These are phyloP conservation scores for Scedosporium dehoogii DNA, from an alignment of 2,329 filamentous ascomycete species.

Conservation along the genomic window DNA sequence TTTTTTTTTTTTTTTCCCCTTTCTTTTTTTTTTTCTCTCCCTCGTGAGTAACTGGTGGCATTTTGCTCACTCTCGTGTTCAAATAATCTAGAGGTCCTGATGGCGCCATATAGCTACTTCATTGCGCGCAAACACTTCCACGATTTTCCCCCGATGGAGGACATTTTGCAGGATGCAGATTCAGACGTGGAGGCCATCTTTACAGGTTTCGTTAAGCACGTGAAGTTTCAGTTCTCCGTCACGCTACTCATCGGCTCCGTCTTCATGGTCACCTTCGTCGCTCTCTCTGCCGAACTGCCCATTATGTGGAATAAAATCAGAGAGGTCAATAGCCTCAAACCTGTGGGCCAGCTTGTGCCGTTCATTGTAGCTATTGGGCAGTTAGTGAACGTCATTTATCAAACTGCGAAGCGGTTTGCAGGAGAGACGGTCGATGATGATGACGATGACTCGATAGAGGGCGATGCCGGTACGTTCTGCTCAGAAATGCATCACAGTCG, in stretches of 20 bases:
- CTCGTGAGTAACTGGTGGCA: background rate
- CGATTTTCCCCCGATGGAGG: background rate
- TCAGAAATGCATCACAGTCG: too few relatives aligned
- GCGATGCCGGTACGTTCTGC: background rate
- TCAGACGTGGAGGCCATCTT: background rate
- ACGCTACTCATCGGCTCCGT: background rate
- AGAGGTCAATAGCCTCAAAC: conserved; percentile 11
- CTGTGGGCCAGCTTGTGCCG: conserved; percentile 18
- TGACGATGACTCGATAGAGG: background rate
- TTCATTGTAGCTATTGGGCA: conserved; percentile 16
- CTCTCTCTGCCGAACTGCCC: background rate
- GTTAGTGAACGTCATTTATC: conserved; percentile 13
- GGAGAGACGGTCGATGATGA: background rate
- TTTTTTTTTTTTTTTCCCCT: too few relatives aligned
- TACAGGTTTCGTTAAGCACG: background rate
- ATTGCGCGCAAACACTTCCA: background rate
- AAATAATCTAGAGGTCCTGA: background rate
- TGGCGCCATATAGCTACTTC: background rate
- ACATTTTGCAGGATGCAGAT: too few relatives aligned
- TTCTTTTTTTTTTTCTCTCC: too few relatives aligned
- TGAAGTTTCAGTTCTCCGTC: background rate
- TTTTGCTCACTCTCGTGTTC: background rate
- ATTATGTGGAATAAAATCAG: conserved; percentile 13
- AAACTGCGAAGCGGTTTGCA: background rate
- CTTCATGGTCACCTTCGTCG: background rate